These are phyloP conservation scores for Aspergillus sclerotioniger DNA, from an alignment of 495 filamentous ascomycete genomes.

Conservation along the genomic window DNA sequence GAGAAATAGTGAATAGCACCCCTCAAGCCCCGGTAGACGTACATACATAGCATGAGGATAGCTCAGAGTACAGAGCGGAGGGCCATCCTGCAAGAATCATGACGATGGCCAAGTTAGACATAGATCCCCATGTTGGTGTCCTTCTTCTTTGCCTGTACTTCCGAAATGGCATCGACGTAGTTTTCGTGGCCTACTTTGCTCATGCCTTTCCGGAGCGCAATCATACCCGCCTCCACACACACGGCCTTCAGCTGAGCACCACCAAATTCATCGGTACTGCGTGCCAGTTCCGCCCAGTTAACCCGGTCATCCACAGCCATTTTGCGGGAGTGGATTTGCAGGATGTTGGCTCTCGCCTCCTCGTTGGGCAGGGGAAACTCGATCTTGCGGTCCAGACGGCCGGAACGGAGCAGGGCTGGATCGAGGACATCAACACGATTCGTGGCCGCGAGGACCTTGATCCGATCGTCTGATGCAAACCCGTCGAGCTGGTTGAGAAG, in stretches of 20 bases:
- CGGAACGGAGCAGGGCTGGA: constrained; percentile 88
- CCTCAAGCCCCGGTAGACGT: constrained; percentile 18
- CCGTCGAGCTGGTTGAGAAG: constrained; percentile 98
- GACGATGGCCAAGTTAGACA: constrained; percentile 30
- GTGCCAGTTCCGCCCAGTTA: constrained; percentile 94
- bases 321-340: constrained; percentile 96
- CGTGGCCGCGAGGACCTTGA: constrained; percentile 97
- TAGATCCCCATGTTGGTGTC: constrained; percentile 64
- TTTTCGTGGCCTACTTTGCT: constrained; percentile 96
- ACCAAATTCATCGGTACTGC: constrained; percentile 98
- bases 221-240: constrained; percentile 99
- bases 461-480: constrained; percentile 96
- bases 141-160: constrained; percentile 98
- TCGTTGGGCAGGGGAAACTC: constrained; percentile 99
- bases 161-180: constrained; percentile 97
- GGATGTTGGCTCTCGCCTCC: constrained; percentile 93
- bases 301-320: constrained; percentile 94
- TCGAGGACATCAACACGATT: constrained; percentile 98
- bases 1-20: constrained; percentile 9
- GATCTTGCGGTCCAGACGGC: constrained; percentile 96
- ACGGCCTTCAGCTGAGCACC: constrained; percentile 97
- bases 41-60: constrained; percentile 31
- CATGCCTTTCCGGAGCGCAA: constrained; percentile 87
- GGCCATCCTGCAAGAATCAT: constrained; percentile 7
- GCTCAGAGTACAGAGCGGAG: constrained; percentile 11